These are phyloP conservation scores for Corinectria fuckeliana DNA, from an alignment of 2,329 filamentous ascomycete species.

Conservation along the genomic window DNA sequence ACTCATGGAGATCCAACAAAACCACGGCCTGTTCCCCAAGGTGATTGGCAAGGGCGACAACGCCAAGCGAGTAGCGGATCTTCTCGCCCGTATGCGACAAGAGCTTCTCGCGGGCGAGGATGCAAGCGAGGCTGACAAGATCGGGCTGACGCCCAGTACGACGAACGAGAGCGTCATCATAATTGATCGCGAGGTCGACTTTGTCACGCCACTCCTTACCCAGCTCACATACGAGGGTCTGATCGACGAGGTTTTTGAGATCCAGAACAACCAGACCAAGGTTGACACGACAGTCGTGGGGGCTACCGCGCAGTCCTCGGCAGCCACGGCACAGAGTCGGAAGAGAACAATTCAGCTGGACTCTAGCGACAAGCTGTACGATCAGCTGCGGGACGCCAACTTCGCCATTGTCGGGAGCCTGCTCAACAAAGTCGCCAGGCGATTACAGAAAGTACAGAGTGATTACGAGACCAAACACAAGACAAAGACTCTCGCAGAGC, in stretches of 20 bases:
- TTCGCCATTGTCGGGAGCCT: constrained; percentile 92
- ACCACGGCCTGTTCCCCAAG: constrained; percentile 90
- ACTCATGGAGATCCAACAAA: constrained; percentile 91
- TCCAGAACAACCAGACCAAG: constrained; percentile 91
- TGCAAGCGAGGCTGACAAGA: constrained; percentile 63
- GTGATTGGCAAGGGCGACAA: constrained; percentile 97
- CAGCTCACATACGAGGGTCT: constrained; percentile 97
- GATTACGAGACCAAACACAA: constrained; percentile 92
- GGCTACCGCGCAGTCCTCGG: constrained; percentile 66
- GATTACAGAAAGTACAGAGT: constrained; percentile 79
- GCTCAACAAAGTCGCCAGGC: constrained; percentile 88
- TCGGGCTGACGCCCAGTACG: constrained; percentile 82
- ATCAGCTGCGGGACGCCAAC: constrained; percentile 87
- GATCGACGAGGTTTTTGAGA: constrained; percentile 91
- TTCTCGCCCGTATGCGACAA: constrained; percentile 89
- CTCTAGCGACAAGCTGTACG: constrained; percentile 86
- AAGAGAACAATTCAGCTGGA: constrained; percentile 92
- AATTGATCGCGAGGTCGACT: constrained; percentile 94
- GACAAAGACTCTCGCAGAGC: constrained; percentile 86
- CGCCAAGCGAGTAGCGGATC: constrained; percentile 84
- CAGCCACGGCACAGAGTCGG: constrained; percentile 64
- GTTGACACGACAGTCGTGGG: constrained; percentile 91
- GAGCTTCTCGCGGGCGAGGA: constrained; percentile 85
- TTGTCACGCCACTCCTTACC: constrained; percentile 88
- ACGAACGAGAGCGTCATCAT: constrained; percentile 91